Conservation (phyloP, 768 basidiomycete genomes). For the Tephrocybe rancida region DNA sequence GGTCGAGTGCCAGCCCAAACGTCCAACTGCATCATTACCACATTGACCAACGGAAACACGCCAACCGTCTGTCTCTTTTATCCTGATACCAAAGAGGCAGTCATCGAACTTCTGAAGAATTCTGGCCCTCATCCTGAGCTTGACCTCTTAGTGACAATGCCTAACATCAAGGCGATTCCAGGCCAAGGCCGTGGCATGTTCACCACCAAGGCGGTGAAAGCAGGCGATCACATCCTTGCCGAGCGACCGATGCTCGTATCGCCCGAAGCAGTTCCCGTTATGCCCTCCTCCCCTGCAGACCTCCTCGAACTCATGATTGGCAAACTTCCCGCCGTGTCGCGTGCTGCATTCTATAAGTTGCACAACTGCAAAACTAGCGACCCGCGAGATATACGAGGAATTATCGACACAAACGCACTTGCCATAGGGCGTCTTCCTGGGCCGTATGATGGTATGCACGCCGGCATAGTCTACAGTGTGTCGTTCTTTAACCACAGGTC, state of each 20-base stretch:
- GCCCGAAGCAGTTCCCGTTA: neutral
- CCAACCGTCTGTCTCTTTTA: neutral
- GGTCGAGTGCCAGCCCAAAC: neutral
- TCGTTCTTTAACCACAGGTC: conserved; percentile 21
- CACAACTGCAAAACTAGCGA: conserved; percentile 16
- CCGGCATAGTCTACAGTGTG: neutral
- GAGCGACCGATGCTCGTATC: conserved; percentile 11
- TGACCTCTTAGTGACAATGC: neutral
- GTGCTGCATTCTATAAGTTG: neutral
- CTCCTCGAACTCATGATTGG: neutral
- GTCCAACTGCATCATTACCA: too few species aligned
- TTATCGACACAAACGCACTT: conserved; percentile 14
- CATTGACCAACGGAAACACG: neutral
- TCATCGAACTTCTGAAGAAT: neutral
- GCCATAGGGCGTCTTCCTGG: conserved; percentile 16
- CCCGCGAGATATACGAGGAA: conserved; percentile 2
- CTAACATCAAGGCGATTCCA: neutral
- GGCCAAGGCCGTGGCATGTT: conserved; percentile 15
- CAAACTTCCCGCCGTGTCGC: neutral
- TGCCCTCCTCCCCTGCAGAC: neutral
- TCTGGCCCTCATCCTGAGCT: neutral
- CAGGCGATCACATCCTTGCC: conserved; percentile 13
- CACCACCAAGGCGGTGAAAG: neutral
- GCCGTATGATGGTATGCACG: conserved; percentile 7
- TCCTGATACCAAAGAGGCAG: neutral